Evolutionary conservation across 1,284 basidiomycete species (phyloP).

Genomic region (Hymenochaete sp.): DNA sequence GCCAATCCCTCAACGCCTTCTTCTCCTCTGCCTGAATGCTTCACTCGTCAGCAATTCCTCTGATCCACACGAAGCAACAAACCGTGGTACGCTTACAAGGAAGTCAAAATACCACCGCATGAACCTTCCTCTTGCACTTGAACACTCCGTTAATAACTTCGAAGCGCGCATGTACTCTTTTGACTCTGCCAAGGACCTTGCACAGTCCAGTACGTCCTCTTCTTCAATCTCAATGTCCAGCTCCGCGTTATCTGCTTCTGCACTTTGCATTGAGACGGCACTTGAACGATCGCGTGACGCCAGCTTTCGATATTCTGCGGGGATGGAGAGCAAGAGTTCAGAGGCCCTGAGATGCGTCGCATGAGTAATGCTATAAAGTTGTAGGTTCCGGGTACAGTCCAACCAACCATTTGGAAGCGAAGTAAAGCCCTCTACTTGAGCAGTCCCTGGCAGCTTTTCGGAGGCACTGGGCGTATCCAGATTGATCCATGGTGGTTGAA

Average conservation of each 20-base stretch:
- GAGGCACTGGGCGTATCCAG: conserved; percentile 16
- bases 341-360: conserved; percentile 45
- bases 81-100: conserved; percentile 50
- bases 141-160: conserved; percentile 53
- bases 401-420: conserved; percentile 66
- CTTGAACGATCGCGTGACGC: conserved; percentile 20
- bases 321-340: conserved; percentile 59
- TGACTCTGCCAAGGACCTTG: conserved; percentile 68
- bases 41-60: conserved; percentile 4
- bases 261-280: conserved; percentile 21
- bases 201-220: conserved; percentile 60
- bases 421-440: conserved; percentile 45
- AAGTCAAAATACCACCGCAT: conserved; percentile 76
- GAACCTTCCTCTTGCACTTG: conserved; percentile 68
- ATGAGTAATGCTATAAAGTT: background rate
- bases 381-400: background rate
- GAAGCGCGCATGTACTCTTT: conserved; percentile 77
- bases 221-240: conserved; percentile 34
- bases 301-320: conserved; percentile 30
- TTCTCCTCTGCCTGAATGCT: conserved; percentile 52
- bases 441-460: conserved; percentile 31
- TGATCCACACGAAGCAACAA: background rate
- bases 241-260: conserved; percentile 19
- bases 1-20: conserved; percentile 60
- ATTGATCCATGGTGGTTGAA: too few relatives aligned